phyloP scores from a whole-genome alignment of 2,329 filamentous ascomycete species.

The Curvularia spicifera region DNA sequence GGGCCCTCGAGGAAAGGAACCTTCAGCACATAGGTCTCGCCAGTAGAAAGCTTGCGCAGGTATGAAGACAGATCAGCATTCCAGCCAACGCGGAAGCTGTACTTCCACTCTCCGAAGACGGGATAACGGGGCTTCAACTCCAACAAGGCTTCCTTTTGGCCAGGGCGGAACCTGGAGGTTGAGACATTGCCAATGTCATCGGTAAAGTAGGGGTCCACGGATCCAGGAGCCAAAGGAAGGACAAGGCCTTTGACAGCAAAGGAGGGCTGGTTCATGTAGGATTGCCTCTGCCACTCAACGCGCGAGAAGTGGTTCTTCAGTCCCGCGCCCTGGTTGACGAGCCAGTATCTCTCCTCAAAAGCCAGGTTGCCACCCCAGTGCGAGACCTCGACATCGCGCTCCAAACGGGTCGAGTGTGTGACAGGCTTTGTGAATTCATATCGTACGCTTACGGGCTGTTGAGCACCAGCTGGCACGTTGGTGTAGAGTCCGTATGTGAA shows the following conservation, averaged over 20 bases:
- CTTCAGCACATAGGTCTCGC: slow-evolving; percentile 81
- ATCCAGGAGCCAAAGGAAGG: slow-evolving; percentile 79
- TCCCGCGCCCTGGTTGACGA: slow-evolving; percentile 85
- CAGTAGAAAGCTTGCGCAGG: slow-evolving; percentile 67
- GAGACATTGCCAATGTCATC: slow-evolving; percentile 98
- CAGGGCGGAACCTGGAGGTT: slow-evolving; percentile 84
- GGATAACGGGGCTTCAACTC: slow-evolving; percentile 94
- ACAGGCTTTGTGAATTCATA: slow-evolving; percentile 97
- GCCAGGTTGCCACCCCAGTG: slow-evolving; percentile 98
- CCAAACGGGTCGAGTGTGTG: slow-evolving; percentile 76
- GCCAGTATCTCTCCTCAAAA: slow-evolving; percentile 90
- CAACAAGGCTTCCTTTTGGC: slow-evolving; percentile 77
- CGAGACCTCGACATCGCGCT: slow-evolving; percentile 92
- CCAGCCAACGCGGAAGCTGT: slow-evolving; percentile 96
- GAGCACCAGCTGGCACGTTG: slow-evolving; percentile 77
- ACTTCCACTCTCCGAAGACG: slow-evolving; percentile 98
- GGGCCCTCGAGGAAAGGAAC: slow-evolving; percentile 94
- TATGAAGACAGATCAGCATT: slow-evolving; percentile 82
- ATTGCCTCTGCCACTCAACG: slow-evolving; percentile 55
- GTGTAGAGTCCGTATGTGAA: slow-evolving; percentile 91
- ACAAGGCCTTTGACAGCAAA: slow-evolving; percentile 81
- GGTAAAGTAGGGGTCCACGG: slow-evolving; percentile 88
- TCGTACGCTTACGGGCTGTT: slow-evolving; percentile 75
- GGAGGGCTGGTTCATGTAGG: slow-evolving; percentile 76
- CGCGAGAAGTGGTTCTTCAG: slow-evolving; percentile 60